Evolutionary conservation across 805 yeast genomes (phyloP).

Genomic region (Nakazawaea molendinolei): DNA sequence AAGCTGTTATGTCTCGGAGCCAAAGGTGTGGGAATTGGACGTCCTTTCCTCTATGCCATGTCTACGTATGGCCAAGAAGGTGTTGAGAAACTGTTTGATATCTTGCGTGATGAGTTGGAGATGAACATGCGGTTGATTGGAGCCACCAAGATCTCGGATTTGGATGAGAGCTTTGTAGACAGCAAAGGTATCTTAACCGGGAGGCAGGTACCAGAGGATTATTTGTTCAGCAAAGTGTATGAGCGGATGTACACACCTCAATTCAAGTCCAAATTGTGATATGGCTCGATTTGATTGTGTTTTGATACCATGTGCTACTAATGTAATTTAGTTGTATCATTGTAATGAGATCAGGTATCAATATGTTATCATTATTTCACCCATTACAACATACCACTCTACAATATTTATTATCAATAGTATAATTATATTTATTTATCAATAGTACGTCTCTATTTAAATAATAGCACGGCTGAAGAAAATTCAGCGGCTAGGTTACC

Average conservation of each 20-base stretch:
- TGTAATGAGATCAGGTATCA: too few species aligned
- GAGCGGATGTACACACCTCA: slow-evolving; percentile 44
- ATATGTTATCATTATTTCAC: too few species aligned
- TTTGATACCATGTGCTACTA: too few species aligned
- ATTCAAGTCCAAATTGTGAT: slow-evolving; percentile 30
- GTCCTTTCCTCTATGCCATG: slow-evolving; percentile 61
- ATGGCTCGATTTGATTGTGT: background rate
- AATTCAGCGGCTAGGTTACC: too few species aligned
- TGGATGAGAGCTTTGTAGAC: slow-evolving; percentile 60
- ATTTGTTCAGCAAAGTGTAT: slow-evolving; percentile 48
- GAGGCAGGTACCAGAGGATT: slow-evolving; percentile 46
- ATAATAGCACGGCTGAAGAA: too few species aligned
- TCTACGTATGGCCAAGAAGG: slow-evolving; percentile 60
- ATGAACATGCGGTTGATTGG: slow-evolving; percentile 81
- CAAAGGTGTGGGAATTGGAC: slow-evolving; percentile 62
- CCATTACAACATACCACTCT: background rate
- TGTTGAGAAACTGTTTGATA: slow-evolving; percentile 49
- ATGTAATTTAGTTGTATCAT: too few species aligned
- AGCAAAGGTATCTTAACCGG: slow-evolving; percentile 30
- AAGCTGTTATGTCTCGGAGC: slow-evolving; percentile 69
- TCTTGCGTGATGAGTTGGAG: slow-evolving; percentile 62
- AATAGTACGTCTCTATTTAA: too few species aligned
- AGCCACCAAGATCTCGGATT: slow-evolving; percentile 51
- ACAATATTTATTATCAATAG: too few species aligned
- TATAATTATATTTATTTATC: too few species aligned